Evolutionary conservation across 805 yeast species (phyloP).

Genomic region (Blastobotrys robertii): DNA sequence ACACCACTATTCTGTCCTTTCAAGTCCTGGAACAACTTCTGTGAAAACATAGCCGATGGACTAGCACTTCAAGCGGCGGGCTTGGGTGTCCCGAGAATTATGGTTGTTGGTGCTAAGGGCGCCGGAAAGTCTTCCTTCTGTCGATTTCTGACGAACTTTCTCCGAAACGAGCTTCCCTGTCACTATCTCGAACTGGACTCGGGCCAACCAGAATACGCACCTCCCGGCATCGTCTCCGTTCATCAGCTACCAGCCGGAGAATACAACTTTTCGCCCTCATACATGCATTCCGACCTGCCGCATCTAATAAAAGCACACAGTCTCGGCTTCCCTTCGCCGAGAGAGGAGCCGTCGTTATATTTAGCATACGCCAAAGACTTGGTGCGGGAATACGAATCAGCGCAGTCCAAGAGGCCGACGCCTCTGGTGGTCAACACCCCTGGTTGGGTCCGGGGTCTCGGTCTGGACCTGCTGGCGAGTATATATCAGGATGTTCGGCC

Average conservation of each 20-base stretch:
- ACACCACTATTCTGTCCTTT: conserved; percentile 9
- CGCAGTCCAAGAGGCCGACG: background rate
- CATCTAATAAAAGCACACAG: conserved; percentile 26
- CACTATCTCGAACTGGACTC: conserved; percentile 74
- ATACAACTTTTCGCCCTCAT: conserved; percentile 33
- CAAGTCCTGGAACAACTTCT: conserved; percentile 17
- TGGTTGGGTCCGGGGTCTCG: conserved; percentile 88
- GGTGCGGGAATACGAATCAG: conserved; percentile 24
- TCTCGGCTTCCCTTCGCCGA: conserved; percentile 62
- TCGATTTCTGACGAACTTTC: conserved; percentile 42
- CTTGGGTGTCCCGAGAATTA: conserved; percentile 15
- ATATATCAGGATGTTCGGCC: conserved; percentile 38
- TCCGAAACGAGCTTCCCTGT: conserved; percentile 25
- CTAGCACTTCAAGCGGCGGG: background rate
- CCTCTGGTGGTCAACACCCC: conserved; percentile 66
- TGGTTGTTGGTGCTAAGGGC: conserved; percentile 58
- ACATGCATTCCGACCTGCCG: conserved; percentile 23
- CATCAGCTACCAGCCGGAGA: conserved; percentile 21
- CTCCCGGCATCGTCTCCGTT: conserved; percentile 62
- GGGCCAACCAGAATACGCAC: conserved; percentile 73
- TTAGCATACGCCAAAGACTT: conserved; percentile 35
- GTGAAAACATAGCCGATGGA: background rate
- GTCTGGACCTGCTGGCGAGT: conserved; percentile 51
- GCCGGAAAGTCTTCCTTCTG: conserved; percentile 75
- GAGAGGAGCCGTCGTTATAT: conserved; percentile 53